A percentile compares a stretch with the other conserved stretches of the same genome.
Conservation (phyloP, 768 basidiomycete genomes). For the Clavulina sp. region DNA sequence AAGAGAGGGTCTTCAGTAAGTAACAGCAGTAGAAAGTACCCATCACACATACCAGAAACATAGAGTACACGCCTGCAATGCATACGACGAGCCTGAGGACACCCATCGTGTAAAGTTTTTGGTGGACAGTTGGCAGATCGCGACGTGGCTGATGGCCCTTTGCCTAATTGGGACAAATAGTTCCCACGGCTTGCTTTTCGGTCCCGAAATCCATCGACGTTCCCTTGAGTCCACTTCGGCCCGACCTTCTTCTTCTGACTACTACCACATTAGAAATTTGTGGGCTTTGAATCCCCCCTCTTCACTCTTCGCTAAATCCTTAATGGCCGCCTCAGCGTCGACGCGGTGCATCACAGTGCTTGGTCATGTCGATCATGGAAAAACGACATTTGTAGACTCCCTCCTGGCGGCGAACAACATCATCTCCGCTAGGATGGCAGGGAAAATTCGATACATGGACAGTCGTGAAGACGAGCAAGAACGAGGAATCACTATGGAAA, state of each 20-base stretch:
- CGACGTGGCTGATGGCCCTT: too few species aligned
- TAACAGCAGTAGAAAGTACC: background rate
- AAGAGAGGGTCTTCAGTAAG: constrained; percentile 7
- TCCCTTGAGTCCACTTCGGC: too few species aligned
- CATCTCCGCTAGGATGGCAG: constrained; percentile 85
- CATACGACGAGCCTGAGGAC: constrained; percentile 40
- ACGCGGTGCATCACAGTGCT: constrained; percentile 45
- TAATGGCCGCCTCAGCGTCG: background rate
- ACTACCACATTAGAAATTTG: too few species aligned
- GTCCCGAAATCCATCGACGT: too few species aligned
- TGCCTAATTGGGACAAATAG: too few species aligned
- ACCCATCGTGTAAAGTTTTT: constrained; percentile 9
- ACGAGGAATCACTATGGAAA: constrained; percentile 98
- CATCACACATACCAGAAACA: constrained; percentile 54
- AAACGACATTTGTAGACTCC: constrained; percentile 88
- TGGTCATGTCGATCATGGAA: constrained; percentile 90
- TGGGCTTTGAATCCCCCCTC: too few species aligned
- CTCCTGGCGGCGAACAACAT: constrained; percentile 95
- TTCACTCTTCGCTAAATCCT: too few species aligned
- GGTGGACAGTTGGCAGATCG: too few species aligned
- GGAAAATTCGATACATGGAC: constrained; percentile 90
- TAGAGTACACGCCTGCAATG: constrained; percentile 75
- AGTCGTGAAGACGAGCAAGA: constrained; percentile 95
- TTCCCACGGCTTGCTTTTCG: too few species aligned
- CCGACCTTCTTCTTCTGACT: too few species aligned